A percentile compares a stretch with the other conserved stretches of the same genome.
Evolutionary conservation across 2,329 filamentous ascomycete genomes (phyloP).

Genomic region (Cordyceps fumosorosea): DNA sequence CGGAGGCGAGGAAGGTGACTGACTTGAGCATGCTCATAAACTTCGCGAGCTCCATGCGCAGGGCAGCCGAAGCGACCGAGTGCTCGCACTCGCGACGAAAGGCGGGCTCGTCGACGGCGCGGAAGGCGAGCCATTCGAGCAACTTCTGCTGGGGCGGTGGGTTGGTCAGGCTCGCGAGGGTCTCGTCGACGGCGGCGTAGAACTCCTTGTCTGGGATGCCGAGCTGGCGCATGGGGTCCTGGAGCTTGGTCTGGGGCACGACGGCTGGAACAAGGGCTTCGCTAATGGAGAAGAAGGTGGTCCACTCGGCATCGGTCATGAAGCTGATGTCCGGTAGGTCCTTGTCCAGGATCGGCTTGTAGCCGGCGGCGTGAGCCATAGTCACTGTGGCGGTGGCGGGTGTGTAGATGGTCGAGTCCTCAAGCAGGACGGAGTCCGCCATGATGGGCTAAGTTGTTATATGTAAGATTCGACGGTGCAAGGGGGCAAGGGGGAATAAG

Average conservation of each 20-base stretch:
- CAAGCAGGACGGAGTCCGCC: conserved; percentile 5
- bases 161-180: conserved; percentile 29
- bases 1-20: conserved; percentile 19
- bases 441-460: not conserved
- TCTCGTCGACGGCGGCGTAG: conserved; percentile 35
- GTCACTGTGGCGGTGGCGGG: not conserved
- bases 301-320: conserved; percentile 46
- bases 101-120: conserved; percentile 42
- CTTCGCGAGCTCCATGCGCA: conserved; percentile 31
- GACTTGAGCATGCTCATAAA: conserved; percentile 39
- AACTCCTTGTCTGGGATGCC: conserved; percentile 45
- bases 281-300: conserved; percentile 45
- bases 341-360: conserved; percentile 5
- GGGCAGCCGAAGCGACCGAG: conserved; percentile 31
- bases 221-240: conserved; percentile 36
- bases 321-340: conserved; percentile 25
- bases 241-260: conserved; percentile 31
- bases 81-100: conserved; percentile 47
- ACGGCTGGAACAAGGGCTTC: conserved; percentile 58
- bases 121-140: conserved; percentile 45
- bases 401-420: conserved; percentile 6
- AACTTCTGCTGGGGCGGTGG: conserved; percentile 38
- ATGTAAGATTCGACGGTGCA: not conserved
- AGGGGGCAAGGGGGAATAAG: not conserved
- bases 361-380: not conserved